Evolutionary conservation across 78 protist species (phyloP), one percentile per base, ranked within the genome.

Genomic region (Dictyostelium capitatum): DNA sequence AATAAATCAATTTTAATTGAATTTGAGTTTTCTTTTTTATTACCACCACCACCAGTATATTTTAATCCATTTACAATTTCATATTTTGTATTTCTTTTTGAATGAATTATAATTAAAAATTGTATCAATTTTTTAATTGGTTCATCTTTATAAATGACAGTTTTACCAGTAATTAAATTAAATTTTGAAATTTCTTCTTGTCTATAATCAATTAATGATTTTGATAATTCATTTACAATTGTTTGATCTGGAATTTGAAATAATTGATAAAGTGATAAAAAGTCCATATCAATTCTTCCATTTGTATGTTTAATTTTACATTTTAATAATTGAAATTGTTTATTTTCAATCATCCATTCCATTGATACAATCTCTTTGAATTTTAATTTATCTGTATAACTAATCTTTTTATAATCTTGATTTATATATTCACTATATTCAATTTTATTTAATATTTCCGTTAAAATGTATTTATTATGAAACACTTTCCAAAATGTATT

Each of bases 271-370:
- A 62, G n/a, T 19, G 43, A 30, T 25, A 30, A 62, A 25, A 62
- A 25, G n/a, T 41, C 77, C 25, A 69, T 69, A 37, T 69, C 77
- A 25, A 69, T 17, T 14, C 14, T 30, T 37, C 32, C 77, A 17
- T 69, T 30, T 19, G 43, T 17, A 3, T 54, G 1, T 69, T 28
- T 37, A 19, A 69, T 37, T 69, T 69, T 37, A 69, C 53, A 69
- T 69, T 69, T 69, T 69, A 69, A 69, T 69, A 69, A 17, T 69
- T 69, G 77, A 69, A 32, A 69, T 69, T 69, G 77, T 17, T 69
- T 69, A 3, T 69, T 28, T 11, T 69, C 48, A 19, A 69, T 19
- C 77, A 69, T 69, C 77, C 77, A 69, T 69, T 69, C 48, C 0
- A 69, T 32, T 69, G 77, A 69, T 19, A 28, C 23, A 17, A 69